Evolutionary conservation across 257 asterid genomes (phyloP), one percentile per base, ranked within the genome.

Genomic region (Nemophila menziesii): DNA sequence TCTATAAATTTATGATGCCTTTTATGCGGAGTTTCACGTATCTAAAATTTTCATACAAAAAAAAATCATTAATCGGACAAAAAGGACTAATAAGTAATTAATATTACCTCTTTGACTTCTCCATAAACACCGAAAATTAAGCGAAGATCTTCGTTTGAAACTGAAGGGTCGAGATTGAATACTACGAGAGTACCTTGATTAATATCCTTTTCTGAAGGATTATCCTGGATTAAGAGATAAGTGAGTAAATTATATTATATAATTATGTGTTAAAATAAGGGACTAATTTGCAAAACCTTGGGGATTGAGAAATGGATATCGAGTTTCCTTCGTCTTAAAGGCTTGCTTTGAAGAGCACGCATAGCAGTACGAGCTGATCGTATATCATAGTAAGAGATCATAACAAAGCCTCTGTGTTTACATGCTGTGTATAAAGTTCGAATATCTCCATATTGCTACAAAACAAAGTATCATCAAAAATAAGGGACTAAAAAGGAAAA

Each of bases 291-390:
- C 37, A 22, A 54, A 27, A 90, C 96, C 93, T 90, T 90, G 4
- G 98, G 98, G 27, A 90, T 90, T 33, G 98, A 90, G 60, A 90
- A 90, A 69, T 90, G 98, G 55, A 90, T 90, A 63, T 90, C 96
- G 19, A 90, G 92, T 58, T 79, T 79, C 67, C 98, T 81, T 58
- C 94, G 70, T 45, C 98, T 66, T 52, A 90, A 60, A 17, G 98
- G 93, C 73, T 85, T 90, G 68, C 73, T 79, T 60, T 90, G 98
- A 33, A 90, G 66, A 26, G 66, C 53, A 27, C 93, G 94, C 86
- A 90, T 76, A 41, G 98, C 96, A 22, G 65, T 72, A 72, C 96
- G 83, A 58, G 98, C 94, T 44, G 96, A 94, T 60, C 98, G 72
- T 49, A 90, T 90, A 66, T 90, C 98, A 74, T 85, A 90, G 81